Base-by-base conservation (phyloP, 164 flowering plant genomes). In the Vitis rotundifolia region DNA sequence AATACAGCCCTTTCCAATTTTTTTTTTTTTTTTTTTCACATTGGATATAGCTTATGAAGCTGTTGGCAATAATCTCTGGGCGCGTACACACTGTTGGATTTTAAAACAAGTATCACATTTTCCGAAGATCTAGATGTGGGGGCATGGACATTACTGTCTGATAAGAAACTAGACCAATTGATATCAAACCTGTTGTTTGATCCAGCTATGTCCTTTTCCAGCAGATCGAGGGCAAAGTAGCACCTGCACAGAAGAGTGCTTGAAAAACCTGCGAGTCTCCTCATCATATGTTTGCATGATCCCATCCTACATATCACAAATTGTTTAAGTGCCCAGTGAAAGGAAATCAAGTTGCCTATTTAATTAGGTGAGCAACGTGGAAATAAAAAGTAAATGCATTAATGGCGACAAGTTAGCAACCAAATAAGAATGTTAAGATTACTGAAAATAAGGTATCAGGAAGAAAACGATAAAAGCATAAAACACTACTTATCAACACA, bases 191-290 rank as follows among this genome's bases (percentile, higher is more conserved):
- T 68, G 69, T 54, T 78, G 61, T 74, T 74, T 84, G 49, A 66
- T 54, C 75, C 74, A 84, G 76, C 87, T 81, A 71, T 81, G 79
- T 50, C 85, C 82, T 66, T 77, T 81, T 66, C 77, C 77, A 67
- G 74, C 85, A 51, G 85, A 77, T 57, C 87, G 71, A 11, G 87
- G 85, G 69, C 85, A 84, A 16, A 81, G 80, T 55, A 84, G 57
- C 68, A 84, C 85, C 73, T 74, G 80, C 55, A 84, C 87, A 7
- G 85, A 84, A 26, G 87, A 84, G 64, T 81, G 71, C 80, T 81
- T 84, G 69, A 84, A 81, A 49, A 81, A 84, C 16, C 71, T 75
- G 26, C 80, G 80, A 31, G 85, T 84, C 63, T 75, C 87, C 75
- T 84, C 87, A 66, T 84, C 87, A 70, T 66, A 61, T 12, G 87